phyloP scores from a whole-genome alignment of 78 protist genomes.

The Pigoraptor vietnamica region DNA sequence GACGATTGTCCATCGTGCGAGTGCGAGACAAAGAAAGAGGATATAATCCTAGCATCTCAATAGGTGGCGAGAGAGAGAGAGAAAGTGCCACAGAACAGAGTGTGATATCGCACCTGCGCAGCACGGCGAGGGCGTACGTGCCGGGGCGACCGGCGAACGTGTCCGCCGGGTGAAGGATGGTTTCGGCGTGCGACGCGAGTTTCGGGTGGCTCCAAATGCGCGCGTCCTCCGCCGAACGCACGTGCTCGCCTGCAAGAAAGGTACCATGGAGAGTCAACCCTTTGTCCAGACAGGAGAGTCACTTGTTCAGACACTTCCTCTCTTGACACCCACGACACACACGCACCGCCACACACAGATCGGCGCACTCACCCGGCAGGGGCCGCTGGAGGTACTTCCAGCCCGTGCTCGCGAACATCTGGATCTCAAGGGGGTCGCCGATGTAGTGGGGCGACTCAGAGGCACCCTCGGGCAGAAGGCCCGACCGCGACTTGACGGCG shows the following conservation, averaged over 20 bases:
- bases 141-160: background rate
- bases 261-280: no score
- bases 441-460: background rate
- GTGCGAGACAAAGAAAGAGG: background rate
- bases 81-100: no score
- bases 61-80: background rate
- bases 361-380: background rate
- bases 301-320: background rate
- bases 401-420: slow-evolving; percentile 55
- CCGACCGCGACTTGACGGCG: background rate
- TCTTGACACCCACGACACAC: background rate
- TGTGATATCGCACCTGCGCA: background rate
- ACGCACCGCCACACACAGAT: background rate
- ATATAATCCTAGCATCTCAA: background rate
- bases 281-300: no score
- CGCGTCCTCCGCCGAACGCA: background rate
- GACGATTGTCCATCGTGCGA: no score
- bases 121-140: background rate
- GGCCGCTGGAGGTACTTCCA: slow-evolving; percentile 18
- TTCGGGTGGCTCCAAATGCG: background rate
- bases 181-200: background rate
- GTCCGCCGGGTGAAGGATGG: background rate
- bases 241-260: background rate
- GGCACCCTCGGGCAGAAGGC: background rate
- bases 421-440: slow-evolving; percentile 85